phyloP scores from a whole-genome alignment of 2,329 filamentous ascomycete genomes.

The Cylindrodendrum hubeiense region DNA sequence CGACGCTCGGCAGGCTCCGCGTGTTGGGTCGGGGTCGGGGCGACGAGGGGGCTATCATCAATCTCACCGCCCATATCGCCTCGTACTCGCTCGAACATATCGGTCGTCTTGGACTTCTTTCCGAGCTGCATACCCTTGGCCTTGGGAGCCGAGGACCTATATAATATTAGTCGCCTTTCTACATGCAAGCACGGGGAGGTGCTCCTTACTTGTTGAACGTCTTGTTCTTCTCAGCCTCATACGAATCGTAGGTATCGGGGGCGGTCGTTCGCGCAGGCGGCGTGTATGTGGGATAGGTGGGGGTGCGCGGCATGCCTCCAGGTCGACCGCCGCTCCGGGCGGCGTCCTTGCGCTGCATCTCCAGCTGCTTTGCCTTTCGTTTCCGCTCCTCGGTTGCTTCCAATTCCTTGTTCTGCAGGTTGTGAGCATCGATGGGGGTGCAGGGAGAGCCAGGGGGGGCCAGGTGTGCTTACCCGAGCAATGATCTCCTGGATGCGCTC shows the following conservation, averaged over 20 bases:
- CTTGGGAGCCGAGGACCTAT: conserved; percentile 75
- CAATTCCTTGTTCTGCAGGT: conserved; percentile 89
- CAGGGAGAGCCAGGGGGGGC: not conserved
- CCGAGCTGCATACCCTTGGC: conserved; percentile 99
- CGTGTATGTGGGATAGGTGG: conserved; percentile 90
- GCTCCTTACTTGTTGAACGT: conserved; percentile 77
- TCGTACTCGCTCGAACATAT: conserved; percentile 96
- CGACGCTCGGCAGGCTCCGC: conserved; percentile 67
- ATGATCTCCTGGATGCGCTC: conserved; percentile 99
- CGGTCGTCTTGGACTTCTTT: conserved; percentile 98
- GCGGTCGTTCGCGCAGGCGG: conserved; percentile 80
- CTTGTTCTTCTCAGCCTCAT: conserved; percentile 98
- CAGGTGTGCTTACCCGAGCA: conserved; percentile 73
- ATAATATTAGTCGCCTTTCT: conserved; percentile 24
- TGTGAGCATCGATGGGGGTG: conserved; percentile 39
- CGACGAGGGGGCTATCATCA: conserved; percentile 81
- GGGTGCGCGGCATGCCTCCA: conserved; percentile 75
- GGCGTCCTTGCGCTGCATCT: conserved; percentile 98
- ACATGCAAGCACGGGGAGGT: not conserved
- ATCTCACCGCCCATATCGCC: conserved; percentile 90
- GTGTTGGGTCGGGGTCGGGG: conserved; percentile 62
- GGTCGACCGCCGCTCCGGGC: conserved; percentile 75
- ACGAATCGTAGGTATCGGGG: conserved; percentile 89
- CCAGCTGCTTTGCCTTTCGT: conserved; percentile 97
- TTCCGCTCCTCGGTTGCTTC: conserved; percentile 99